Evolutionary conservation across 306 rosid species (phyloP), one percentile per base, ranked within the genome.

Genomic region (Clitoria ternatea): DNA sequence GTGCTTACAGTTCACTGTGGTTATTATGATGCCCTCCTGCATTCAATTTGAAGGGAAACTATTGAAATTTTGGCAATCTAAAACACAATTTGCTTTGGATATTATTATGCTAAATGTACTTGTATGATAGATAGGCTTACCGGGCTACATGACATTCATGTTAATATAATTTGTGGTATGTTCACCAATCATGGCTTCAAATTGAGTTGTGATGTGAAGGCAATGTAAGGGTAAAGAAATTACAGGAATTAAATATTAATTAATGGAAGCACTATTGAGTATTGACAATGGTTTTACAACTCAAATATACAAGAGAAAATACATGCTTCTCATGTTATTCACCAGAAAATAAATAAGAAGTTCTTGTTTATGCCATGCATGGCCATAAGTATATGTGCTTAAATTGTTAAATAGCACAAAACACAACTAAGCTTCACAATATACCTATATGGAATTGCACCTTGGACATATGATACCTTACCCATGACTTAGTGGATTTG

Each of bases 401-500:
- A 80, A 66, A 4, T 48, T 9, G 18, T 66, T 50, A 66, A 61
- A 26, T 48, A 70, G 18, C 22, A 10, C 37, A 72, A 52, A 67
- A 63, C 49, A 45, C 66, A 56, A 55, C 15, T 35, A 39, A 14
- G 57, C 27, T 36, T 61, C 49, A 60, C 40, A 23, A 52, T 61
- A 76, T 42, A 24, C 22, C 61, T 52, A 49, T 69, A 18, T 54
- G 42, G 26, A 71, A 57, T 37, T 80, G 73, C 81, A 72, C 35
- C 69, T 69, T 69, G 74, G 50, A 83, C 69, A 66, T 75, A 87
- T 81, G 85, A 83, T 85, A 90, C 93, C 96, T 90, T 93, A 93
- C 97, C 98, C 98, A 88, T 79, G 83, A 88, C 92, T 88, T 85
- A 93, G 70, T 4, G 98, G 98, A 79, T 66, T 87, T 29, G 79